A percentile compares a stretch with the other conserved stretches of the same genome.
Conservation (phyloP, 176 grass and related monocot genomes). For the Musa beccarii region DNA sequence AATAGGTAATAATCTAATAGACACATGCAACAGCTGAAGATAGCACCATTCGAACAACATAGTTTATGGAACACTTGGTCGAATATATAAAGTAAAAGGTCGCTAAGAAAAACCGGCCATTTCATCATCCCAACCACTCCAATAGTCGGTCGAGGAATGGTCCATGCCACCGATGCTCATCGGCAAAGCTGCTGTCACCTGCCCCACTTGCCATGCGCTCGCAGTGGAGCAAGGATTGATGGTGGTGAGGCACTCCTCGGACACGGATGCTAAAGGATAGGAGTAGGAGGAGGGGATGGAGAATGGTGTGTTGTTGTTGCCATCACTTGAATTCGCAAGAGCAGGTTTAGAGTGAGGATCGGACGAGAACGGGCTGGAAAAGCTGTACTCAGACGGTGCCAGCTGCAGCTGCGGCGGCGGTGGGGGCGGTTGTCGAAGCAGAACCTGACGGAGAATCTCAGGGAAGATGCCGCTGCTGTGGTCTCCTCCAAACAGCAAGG, state of each 20-base stretch:
- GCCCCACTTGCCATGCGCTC: background rate
- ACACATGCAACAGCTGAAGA: background rate
- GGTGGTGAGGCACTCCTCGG: background rate
- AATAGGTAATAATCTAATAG: background rate
- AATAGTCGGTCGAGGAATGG: background rate
- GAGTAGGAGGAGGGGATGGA: background rate
- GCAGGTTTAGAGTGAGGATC: background rate
- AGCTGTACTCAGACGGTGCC: background rate
- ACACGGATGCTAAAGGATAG: background rate
- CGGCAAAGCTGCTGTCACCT: background rate
- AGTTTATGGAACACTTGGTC: background rate
- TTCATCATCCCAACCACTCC: conserved; percentile 17
- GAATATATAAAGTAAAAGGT: background rate
- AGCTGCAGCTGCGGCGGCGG: conserved; percentile 12
- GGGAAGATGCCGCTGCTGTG: conserved; percentile 32
- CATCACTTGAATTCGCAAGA: background rate
- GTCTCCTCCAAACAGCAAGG: conserved; percentile 1
- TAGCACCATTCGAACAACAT: background rate
- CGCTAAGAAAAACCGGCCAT: background rate
- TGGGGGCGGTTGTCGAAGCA: conserved; percentile 24
- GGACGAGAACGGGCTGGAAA: background rate
- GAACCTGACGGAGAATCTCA: conserved; percentile 47
- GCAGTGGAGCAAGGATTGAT: background rate
- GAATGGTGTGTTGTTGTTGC: background rate
- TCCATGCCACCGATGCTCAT: conserved; percentile 2